Base-by-base conservation (phyloP, 192 early-diverging fungal genomes). In the Jimgerdemannia lactiflua region DNA sequence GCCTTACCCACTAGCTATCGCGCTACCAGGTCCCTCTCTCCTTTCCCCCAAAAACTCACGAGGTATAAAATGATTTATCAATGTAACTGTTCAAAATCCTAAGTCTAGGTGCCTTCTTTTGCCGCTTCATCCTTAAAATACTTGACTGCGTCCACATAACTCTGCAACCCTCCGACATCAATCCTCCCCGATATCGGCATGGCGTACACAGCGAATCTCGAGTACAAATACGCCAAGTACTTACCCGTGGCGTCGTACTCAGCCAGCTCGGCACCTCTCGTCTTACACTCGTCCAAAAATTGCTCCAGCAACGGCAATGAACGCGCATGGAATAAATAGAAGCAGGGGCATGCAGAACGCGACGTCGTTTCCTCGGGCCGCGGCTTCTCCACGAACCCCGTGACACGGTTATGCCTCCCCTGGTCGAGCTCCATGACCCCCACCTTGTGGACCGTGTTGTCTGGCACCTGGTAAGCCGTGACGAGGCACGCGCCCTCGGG, bases 131-230 rank as follows among this genome's bases (percentile, higher is more conserved):
- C 63, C 19, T 73, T 29, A 71, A 85, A 83, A 78, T 86, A 86
- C 18, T 76, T 64, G 44, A 75, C 80, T 17, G 90, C 90, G 2
- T 85, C 85, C 39, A 88, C 71, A 70, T 86, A 89, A 66, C 81
- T 86, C 17, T 78, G 20, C 64, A 91, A 79, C 17, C 86, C 88
- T n/a, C 90, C 90, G 39, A 91, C 89, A 82, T 91, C 90, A 73
- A 91, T 84, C 65, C 90, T 76, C 18, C 90, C 90, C 14, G 71
- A 64, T 40, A 90, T 86, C 18, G 68, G 49, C 41, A 79, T 74
- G 18, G 86, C 79, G 67, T 80, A 78, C 3, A 87, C 74, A 14
- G 80, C 74, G 17, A 69, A 75, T 4, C 81, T 75, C 18, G 76
- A 67, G 40, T 83, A 80, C 9, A 90, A 74, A 67, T 83, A 89